phyloP scores from a whole-genome alignment of 345 rosid species.

The Eucalyptus sideroxylon region DNA sequence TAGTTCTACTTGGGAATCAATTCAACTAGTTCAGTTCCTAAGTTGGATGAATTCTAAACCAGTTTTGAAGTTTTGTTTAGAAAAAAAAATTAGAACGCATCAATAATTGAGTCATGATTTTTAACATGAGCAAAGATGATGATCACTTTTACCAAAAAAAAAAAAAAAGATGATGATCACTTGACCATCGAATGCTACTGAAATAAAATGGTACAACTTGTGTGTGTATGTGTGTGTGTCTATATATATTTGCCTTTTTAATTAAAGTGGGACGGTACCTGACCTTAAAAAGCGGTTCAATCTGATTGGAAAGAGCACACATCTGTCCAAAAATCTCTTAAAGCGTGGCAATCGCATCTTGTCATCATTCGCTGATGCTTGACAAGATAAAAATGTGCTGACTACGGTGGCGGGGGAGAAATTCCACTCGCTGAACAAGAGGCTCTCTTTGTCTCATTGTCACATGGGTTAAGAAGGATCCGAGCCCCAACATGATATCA shows the following conservation, averaged over 20 bases:
- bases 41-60: not conserved
- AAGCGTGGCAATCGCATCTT: not conserved
- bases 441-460: not conserved
- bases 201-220: not conserved
- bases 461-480: not conserved
- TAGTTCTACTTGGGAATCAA: not conserved
- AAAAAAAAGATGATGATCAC: not conserved
- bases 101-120: not conserved
- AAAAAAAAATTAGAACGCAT: not conserved
- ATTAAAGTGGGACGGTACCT: not conserved
- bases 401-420: not conserved
- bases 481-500: not conserved
- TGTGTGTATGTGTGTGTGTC: not conserved
- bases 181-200: not conserved
- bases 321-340: not conserved
- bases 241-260: not conserved
- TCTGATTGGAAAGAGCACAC: not conserved
- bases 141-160: not conserved
- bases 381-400: not conserved
- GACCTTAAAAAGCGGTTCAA: not conserved
- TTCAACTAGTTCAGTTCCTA: not conserved
- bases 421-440: not conserved
- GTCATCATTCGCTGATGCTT: not conserved
- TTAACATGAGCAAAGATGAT: not conserved
- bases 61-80: not conserved